phyloP scores from a whole-genome alignment of 352 stramenopile species.

The Globisporangium heterothallicum region DNA sequence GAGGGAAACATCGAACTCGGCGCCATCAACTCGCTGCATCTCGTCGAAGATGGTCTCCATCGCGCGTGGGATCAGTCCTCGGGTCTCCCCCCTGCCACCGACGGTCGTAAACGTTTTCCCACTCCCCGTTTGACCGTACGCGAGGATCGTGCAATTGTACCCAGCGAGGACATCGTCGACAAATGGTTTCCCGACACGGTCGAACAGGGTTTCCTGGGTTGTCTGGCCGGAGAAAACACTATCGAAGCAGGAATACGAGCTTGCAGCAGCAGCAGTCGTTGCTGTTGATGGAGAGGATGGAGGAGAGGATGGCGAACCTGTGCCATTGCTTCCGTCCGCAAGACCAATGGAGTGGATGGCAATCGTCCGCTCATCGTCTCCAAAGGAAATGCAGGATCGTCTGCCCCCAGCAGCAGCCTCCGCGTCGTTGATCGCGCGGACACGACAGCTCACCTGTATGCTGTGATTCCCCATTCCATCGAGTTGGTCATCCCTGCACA shows the following conservation, averaged over 20 bases:
- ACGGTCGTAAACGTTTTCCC: conserved; percentile 64
- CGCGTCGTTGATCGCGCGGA: conserved; percentile 18
- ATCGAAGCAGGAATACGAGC: conserved; percentile 36
- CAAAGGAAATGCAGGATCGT: conserved; percentile 1
- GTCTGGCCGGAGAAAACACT: conserved; percentile 30
- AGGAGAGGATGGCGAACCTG: neutral
- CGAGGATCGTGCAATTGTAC: conserved; percentile 72
- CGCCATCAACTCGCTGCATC: conserved; percentile 11
- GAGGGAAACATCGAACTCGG: conserved; percentile 27
- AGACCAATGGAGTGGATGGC: neutral
- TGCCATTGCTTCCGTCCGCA: neutral
- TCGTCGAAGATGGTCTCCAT: conserved; percentile 30
- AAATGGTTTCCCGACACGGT: conserved; percentile 36
- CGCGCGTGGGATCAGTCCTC: conserved; percentile 33
- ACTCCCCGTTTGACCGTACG: conserved; percentile 66
- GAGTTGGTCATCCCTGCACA: neutral
- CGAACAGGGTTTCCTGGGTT: conserved; percentile 44
- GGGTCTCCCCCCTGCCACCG: conserved; percentile 19
- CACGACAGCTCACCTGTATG: conserved; percentile 63
- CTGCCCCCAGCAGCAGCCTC: no score
- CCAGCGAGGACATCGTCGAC: conserved; percentile 46
- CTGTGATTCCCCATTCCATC: conserved; percentile 24
- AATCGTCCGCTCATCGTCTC: conserved; percentile 4
- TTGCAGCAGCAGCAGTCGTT: conserved; percentile 13
- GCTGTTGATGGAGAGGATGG: neutral